Base-by-base conservation (phyloP, 768 basidiomycete species). In the Rhodotorula babjevae region DNA sequence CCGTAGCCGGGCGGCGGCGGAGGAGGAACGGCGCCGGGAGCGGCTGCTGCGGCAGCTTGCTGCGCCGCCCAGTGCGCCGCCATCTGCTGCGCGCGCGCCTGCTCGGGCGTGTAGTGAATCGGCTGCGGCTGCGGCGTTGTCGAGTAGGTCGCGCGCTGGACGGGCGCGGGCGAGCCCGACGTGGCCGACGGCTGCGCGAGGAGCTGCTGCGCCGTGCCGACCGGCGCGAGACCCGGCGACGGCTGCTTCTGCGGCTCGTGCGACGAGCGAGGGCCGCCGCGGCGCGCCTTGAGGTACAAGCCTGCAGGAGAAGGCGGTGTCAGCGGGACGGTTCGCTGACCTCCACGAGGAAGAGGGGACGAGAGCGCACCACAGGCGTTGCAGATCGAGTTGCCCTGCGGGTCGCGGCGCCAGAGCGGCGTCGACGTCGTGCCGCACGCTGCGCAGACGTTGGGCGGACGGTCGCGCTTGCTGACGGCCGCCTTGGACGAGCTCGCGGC, bases 371-470 rank as follows among this genome's bases (percentile, higher is more conserved):
- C 92, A 81, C 92, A 93, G 63, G 90, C 89, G 81, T 93, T 93
- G 84, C 92, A 93, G 79, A 93, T 86, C 61, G 88, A 86, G 81
- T 89, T 90, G 69, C 91, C 92, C 77, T 90, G 87, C 57, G 85
- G 83, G 80, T 90, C 90, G 77, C 91, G 86, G 77, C 91, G 84
- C 92, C 92, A 93, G 40, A 92, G 86, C 49, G 91, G 91, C 67
- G 90, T 91, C 73, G 87, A 85, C 11, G 85, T 83, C n/a, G 89
- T 88, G 27, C 87, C 87, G 82, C 92, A 94, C 80, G 92, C 91
- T 53, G 89, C 88, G 82, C 93, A 94, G 77, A 70, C 61, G 58
- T 69, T 74, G 33, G 66, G 56, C n/a, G 66, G 63, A 36, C 65
- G 64, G 60, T 53, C 57, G 15, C 33, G 31, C 49, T 63, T 68